These are phyloP conservation scores for Trametes meyenii DNA, from an alignment of 768 basidiomycete species.

Conservation along the genomic window DNA sequence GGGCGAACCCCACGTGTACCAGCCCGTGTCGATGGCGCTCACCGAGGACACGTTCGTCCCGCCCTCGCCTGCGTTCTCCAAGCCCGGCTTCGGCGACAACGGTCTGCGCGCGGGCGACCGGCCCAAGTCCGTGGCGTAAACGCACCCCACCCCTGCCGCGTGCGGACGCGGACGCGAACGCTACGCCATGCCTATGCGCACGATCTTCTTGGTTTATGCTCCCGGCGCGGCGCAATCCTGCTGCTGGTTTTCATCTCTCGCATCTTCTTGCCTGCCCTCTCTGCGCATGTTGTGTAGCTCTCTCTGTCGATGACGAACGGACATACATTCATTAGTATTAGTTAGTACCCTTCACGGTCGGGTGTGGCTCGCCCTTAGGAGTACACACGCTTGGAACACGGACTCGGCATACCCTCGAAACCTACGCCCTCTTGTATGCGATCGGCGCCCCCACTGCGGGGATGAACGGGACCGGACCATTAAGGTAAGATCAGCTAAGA, in stretches of 20 bases:
- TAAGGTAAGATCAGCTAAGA: neutral
- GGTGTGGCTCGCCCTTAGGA: slow-evolving; percentile 1
- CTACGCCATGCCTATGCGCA: neutral
- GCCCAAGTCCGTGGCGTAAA: slow-evolving; percentile 47
- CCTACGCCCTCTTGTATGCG: neutral
- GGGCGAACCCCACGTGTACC: slow-evolving; percentile 45
- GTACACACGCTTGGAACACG: slow-evolving; percentile 14
- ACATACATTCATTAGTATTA: slow-evolving; percentile 15
- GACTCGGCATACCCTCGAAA: slow-evolving; percentile 13
- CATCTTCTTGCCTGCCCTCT: neutral
- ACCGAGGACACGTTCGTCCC: slow-evolving; percentile 42
- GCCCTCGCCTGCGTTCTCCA: slow-evolving; percentile 38
- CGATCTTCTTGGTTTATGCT: slow-evolving; percentile 1
- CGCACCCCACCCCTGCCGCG: neutral
- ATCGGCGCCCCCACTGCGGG: no score
- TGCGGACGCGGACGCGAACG: neutral
- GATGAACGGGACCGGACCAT: no score
- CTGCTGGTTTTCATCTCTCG: neutral
- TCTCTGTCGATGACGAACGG: slow-evolving; percentile 21
- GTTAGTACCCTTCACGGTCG: neutral
- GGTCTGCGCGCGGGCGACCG: slow-evolving; percentile 35
- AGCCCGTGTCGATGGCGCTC: slow-evolving; percentile 67
- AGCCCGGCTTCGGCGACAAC: slow-evolving; percentile 27
- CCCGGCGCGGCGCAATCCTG: neutral
- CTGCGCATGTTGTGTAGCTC: slow-evolving; percentile 23